Base-by-base conservation (phyloP, 1,284 basidiomycete species). In the Ceratobasidium theobromae region DNA sequence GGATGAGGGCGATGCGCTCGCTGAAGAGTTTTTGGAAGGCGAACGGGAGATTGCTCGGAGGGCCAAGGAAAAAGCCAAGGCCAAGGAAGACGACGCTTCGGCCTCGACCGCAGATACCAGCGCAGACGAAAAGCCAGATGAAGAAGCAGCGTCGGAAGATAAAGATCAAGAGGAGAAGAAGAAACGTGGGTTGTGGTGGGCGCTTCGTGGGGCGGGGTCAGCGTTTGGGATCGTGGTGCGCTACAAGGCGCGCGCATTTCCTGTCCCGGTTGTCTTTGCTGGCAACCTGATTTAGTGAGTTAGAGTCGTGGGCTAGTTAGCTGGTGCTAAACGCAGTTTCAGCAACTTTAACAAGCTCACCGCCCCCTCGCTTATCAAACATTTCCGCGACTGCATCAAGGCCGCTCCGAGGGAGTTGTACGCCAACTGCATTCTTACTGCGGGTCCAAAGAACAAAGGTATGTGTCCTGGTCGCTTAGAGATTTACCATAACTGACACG, bases 351-450 rank as follows among this genome's bases (percentile, higher is more conserved):
- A 91, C 75, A 88, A 91, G 27, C 94, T 95, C 6, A 95, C 92
- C 0, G 89, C 93, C 0, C 85, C 91, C 6, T 93, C 90, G 5
- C 83, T 96, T 35, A 87, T 96, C 74, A 89, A 87, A 70, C 93
- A 96, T 76, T 93, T 94, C 80, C 86, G 93, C 28, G 94, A 96
- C 75, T 95, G 93, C 73, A 84, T 95, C 77, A 95, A 95, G 73
- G 85, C 86, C 35, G 88, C 90, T 3, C 91, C 93, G 14, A 83
- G 88, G 25, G 87, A 93, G 72, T 83, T 95, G 16, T 54, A 96
- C 75, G 88, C 90, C 35, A 95, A 95, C 74, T 84, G 93, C 41
- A 84, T 95, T 65, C 82, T 96, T 65, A 95, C 93, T 0, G 92
- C 93, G 0, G 93, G 92, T 18, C 89, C 94, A 4, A 84, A 84